phyloP scores from a whole-genome alignment of 2,329 filamentous ascomycete genomes.

The Paecilomyces formosus region DNA sequence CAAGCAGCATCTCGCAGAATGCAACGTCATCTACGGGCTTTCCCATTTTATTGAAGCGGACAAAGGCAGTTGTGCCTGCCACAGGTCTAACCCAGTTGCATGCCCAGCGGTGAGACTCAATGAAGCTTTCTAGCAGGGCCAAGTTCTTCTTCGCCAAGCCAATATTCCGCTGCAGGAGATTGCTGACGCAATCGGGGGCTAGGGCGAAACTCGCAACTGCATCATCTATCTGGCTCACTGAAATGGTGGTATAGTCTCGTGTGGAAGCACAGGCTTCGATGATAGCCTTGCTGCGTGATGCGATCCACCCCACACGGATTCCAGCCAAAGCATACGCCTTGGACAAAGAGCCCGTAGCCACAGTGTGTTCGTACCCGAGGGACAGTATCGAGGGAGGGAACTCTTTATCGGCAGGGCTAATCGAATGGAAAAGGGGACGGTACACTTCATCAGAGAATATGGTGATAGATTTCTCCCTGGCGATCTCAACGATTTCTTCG shows the following conservation, averaged over 20 bases:
- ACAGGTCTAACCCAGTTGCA: slow-evolving; percentile 67
- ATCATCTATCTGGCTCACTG: slow-evolving; percentile 76
- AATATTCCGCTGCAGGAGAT: slow-evolving; percentile 56
- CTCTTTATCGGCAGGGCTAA: slow-evolving; percentile 44
- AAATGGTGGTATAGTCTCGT: slow-evolving; percentile 79
- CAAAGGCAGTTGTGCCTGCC: slow-evolving; percentile 72
- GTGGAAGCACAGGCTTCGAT: slow-evolving; percentile 57
- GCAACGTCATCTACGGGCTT: slow-evolving; percentile 62
- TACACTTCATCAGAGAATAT: slow-evolving; percentile 78
- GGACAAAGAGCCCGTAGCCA: slow-evolving; percentile 74
- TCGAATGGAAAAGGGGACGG: slow-evolving; percentile 70
- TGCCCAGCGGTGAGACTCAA: slow-evolving; percentile 55
- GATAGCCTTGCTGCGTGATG: slow-evolving; percentile 55
- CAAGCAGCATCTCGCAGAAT: slow-evolving; percentile 62
- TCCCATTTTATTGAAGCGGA: slow-evolving; percentile 58
- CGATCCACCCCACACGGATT: slow-evolving; percentile 76
- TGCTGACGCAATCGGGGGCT: slow-evolving; percentile 55
- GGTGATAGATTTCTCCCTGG: slow-evolving; percentile 54
- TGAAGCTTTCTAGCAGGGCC: slow-evolving; percentile 57
- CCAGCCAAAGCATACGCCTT: slow-evolving; percentile 81
- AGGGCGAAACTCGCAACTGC: slow-evolving; percentile 69
- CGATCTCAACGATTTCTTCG: slow-evolving; percentile 55
- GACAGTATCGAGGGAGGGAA: slow-evolving; percentile 63
- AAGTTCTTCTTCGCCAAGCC: slow-evolving; percentile 62
- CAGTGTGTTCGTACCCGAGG: slow-evolving; percentile 61